Conservation (phyloP, 2,329 filamentous ascomycete species). For the Fusarium lyarnte region DNA sequence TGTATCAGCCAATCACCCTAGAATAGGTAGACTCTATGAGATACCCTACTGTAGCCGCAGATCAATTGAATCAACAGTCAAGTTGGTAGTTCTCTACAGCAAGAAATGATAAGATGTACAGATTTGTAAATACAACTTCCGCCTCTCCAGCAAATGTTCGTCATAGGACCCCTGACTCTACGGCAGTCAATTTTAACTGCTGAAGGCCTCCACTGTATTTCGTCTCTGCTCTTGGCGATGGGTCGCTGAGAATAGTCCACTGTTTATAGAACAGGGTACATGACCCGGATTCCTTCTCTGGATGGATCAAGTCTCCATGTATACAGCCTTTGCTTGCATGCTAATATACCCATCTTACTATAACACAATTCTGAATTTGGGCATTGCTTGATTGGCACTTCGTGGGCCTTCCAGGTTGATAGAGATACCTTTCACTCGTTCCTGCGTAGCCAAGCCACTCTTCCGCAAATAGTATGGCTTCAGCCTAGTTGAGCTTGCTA, state of each 20-base stretch:
- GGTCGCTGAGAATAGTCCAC: not conserved
- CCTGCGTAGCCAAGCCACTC: not conserved
- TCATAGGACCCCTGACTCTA: conserved; percentile 11
- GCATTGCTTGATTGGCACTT: not conserved
- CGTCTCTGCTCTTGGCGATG: conserved; percentile 4
- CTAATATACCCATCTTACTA: not conserved
- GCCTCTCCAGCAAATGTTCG: not conserved
- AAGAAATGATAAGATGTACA: conserved; percentile 1
- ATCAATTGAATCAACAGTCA: not conserved
- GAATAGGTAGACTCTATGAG: not conserved
- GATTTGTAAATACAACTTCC: not conserved
- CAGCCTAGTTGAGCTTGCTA: not conserved
- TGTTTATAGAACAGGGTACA: conserved; percentile 1
- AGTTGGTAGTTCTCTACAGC: not conserved
- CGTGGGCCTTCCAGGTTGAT: not conserved
- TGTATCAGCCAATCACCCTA: not conserved
- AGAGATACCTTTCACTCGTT: not conserved
- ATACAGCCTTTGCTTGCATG: not conserved
- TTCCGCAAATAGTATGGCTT: conserved; percentile 3
- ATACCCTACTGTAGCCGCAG: not conserved
- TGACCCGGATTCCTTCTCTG: not conserved
- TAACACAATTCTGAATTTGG: not conserved
- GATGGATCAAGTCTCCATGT: not conserved
- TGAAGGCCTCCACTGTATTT: not conserved
- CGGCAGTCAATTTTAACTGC: conserved; percentile 1